These are phyloP conservation scores for Cordyceps fumosorosea DNA, from an alignment of 2,329 filamentous ascomycete genomes.

Conservation along the genomic window DNA sequence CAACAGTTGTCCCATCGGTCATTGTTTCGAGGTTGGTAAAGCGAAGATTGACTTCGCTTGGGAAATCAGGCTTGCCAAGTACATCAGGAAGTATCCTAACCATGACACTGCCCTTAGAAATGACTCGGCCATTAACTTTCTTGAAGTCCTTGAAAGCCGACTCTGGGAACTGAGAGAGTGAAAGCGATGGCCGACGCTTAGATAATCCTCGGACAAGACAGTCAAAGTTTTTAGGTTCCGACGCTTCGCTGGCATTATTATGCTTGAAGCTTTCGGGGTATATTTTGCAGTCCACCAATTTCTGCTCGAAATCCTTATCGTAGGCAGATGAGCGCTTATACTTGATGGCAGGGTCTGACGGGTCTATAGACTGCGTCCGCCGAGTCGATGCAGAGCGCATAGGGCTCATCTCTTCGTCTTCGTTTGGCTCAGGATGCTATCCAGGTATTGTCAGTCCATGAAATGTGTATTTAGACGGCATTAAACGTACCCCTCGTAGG, in stretches of 20 bases:
- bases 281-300: background rate
- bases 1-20: conserved; percentile 24
- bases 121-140: background rate
- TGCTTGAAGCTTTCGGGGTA: background rate
- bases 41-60: background rate
- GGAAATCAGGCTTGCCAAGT: conserved; percentile 9
- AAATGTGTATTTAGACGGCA: background rate
- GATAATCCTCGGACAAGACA: background rate
- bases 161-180: background rate
- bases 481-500: conserved; percentile 19
- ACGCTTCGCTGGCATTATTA: too few species aligned
- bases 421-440: conserved; percentile 2
- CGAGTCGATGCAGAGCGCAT: background rate
- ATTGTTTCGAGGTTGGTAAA: conserved; percentile 28
- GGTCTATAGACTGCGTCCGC: background rate
- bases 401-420: background rate
- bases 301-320: background rate
- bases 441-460: background rate
- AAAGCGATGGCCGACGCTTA: background rate
- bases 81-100: conserved; percentile 26
- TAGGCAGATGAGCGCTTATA: conserved; percentile 11
- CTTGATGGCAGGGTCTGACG: conserved; percentile 16
- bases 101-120: background rate
- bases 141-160: background rate
- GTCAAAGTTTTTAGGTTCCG: background rate